Percentiles rank a stretch among this genome's conserved stretches.
phyloP scores from a whole-genome alignment of 257 asterid species.

The Asclepias syriaca region DNA sequence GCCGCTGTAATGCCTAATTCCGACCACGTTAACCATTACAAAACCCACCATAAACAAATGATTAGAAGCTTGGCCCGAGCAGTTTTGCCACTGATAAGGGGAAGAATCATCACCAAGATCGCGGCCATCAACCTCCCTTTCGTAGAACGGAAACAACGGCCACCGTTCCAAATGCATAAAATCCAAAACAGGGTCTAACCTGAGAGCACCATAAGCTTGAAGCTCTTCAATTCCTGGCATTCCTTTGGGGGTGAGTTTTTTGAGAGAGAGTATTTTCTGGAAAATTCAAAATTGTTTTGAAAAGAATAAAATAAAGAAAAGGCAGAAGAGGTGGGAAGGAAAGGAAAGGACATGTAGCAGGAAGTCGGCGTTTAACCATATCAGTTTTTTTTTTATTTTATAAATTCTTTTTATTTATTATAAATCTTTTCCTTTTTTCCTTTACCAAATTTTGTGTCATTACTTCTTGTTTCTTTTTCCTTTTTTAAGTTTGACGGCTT shows the following conservation, averaged over 20 bases:
- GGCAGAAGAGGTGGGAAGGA: slow-evolving; percentile 6
- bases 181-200: slow-evolving; percentile 37
- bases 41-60: slow-evolving; percentile 59
- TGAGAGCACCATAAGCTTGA: background rate
- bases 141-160: slow-evolving; percentile 26
- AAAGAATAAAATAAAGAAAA: background rate
- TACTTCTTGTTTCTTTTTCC: no score
- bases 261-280: background rate
- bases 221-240: slow-evolving; percentile 25
- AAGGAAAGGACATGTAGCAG: slow-evolving; percentile 6
- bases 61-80: background rate
- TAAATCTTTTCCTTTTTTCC: no score
- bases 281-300: no score
- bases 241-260: background rate
- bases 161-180: slow-evolving; percentile 37
- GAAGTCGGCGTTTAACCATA: no score
- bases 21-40: slow-evolving; percentile 57
- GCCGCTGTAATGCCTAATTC: slow-evolving; percentile 52
- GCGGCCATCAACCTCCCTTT: slow-evolving; percentile 4
- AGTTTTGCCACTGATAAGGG: background rate
- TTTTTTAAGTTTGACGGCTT: no score
- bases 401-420: no score
- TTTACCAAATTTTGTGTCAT: no score
- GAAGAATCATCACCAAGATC: slow-evolving; percentile 4
- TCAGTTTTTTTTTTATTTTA: no score